Percentiles rank a stretch among this genome's conserved stretches.
Evolutionary conservation across 352 stramenopile genomes (phyloP).

Genomic region (Globisporangium nunn): DNA sequence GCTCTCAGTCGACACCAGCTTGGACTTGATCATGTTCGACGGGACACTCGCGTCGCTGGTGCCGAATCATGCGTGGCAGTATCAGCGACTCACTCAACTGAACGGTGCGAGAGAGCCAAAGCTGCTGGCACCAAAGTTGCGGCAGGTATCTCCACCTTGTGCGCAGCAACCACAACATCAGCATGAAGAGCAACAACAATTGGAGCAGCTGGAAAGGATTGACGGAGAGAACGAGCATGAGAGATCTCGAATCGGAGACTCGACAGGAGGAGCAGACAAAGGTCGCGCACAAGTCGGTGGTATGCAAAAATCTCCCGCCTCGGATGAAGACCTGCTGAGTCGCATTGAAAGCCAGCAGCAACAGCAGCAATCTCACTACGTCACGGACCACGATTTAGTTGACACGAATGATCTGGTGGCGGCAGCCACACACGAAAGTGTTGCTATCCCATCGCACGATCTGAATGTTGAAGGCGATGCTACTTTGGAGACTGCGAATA

Average conservation of each 20-base stretch:
- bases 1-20: conserved; percentile 26
- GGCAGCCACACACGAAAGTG: too few species aligned
- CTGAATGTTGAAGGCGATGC: neutral
- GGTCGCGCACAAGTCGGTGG: neutral
- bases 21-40: conserved; percentile 39
- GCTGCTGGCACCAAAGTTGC: conserved; percentile 13
- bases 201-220: neutral
- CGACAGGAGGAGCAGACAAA: neutral
- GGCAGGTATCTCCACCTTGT: neutral
- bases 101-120: conserved; percentile 1
- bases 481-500: neutral
- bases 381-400: too few species aligned
- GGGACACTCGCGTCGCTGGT: conserved; percentile 24
- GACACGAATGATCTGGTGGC: too few species aligned
- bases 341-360: too few species aligned
- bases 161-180: too few species aligned
- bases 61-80: conserved; percentile 37
- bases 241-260: too few species aligned
- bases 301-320: neutral
- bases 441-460: too few species aligned
- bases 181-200: neutral
- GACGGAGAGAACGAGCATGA: neutral
- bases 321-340: too few species aligned
- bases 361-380: too few species aligned
- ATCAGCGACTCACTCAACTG: conserved; percentile 6